These are phyloP conservation scores for Aspergillus sojae DNA, from an alignment of 2,329 filamentous ascomycete species.

Conservation along the genomic window DNA sequence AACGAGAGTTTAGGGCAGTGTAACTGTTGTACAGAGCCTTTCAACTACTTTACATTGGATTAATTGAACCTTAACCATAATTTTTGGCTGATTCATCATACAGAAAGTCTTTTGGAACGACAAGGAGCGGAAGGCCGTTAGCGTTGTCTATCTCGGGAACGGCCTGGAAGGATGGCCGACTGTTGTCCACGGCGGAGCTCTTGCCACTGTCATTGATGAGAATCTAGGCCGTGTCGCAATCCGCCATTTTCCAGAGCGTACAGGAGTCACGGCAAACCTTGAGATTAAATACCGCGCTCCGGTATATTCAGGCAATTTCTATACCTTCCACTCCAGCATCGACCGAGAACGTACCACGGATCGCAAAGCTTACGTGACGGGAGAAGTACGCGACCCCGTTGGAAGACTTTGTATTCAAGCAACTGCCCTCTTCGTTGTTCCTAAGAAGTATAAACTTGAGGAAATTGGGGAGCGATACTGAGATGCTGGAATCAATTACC, in stretches of 20 bases:
- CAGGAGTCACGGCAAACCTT: constrained; percentile 60
- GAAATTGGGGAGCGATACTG: constrained; percentile 46
- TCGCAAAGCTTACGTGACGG: constrained; percentile 41
- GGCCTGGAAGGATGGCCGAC: constrained; percentile 70
- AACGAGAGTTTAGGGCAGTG: neutral
- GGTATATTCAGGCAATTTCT: constrained; percentile 63
- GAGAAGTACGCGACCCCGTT: constrained; percentile 40
- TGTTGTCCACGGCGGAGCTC: constrained; percentile 70
- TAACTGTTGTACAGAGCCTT: neutral
- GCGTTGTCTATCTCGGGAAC: constrained; percentile 70
- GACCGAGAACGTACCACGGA: constrained; percentile 43
- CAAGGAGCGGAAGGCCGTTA: constrained; percentile 59
- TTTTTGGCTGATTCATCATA: constrained; percentile 25
- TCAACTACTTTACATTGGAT: constrained; percentile 1
- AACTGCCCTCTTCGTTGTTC: constrained; percentile 61
- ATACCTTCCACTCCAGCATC: constrained; percentile 58
- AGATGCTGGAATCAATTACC: constrained; percentile 4
- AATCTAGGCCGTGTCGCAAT: constrained; percentile 66
- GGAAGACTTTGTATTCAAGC: constrained; percentile 63
- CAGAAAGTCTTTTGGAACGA: constrained; percentile 68
- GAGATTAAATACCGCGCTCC: constrained; percentile 66
- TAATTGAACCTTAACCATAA: neutral
- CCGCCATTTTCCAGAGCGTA: constrained; percentile 49
- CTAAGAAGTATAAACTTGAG: constrained; percentile 50
- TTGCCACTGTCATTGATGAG: constrained; percentile 72